Evolutionary conservation across 75 land plant genomes (phyloP).

Genomic region (Sequoiadendron giganteum): DNA sequence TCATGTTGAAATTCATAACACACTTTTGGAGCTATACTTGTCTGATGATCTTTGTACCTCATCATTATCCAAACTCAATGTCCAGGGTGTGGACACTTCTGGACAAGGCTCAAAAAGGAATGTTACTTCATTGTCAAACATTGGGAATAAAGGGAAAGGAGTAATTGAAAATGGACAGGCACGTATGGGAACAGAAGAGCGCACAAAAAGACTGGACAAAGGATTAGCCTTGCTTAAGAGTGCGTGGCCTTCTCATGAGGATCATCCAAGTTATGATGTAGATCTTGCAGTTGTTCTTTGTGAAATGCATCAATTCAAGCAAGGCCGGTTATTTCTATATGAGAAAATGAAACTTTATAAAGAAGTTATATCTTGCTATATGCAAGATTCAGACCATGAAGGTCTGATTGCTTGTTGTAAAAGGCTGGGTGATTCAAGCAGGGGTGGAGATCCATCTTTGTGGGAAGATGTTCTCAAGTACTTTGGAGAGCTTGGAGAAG

Average conservation of each 20-base stretch:
- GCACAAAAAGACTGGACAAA: conserved; percentile 49
- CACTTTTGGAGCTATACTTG: conserved; percentile 85
- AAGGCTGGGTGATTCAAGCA: conserved; percentile 80
- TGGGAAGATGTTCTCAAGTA: conserved; percentile 93
- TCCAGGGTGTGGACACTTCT: conserved; percentile 22
- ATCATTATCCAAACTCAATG: conserved; percentile 29
- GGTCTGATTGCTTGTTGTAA: conserved; percentile 94
- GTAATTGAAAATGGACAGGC: background rate
- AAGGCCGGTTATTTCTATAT: conserved; percentile 82
- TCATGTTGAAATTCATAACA: conserved; percentile 89
- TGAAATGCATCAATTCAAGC: conserved; percentile 84
- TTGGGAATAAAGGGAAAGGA: conserved; percentile 17
- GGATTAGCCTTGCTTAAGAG: conserved; percentile 75
- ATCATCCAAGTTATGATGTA: conserved; percentile 82
- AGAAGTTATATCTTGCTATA: conserved; percentile 92
- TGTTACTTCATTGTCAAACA: conserved; percentile 8
- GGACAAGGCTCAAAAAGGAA: conserved; percentile 11
- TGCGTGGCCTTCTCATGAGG: conserved; percentile 85
- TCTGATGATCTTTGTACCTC: conserved; percentile 68
- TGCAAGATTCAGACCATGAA: conserved; percentile 94
- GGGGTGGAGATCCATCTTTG: conserved; percentile 89
- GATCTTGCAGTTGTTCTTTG: conserved; percentile 88
- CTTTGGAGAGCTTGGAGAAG: conserved; percentile 97
- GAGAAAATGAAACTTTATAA: conserved; percentile 95
- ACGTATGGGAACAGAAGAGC: conserved; percentile 29